Conservation (phyloP, 208 protist genomes). For the Naegleria fowleri region DNA sequence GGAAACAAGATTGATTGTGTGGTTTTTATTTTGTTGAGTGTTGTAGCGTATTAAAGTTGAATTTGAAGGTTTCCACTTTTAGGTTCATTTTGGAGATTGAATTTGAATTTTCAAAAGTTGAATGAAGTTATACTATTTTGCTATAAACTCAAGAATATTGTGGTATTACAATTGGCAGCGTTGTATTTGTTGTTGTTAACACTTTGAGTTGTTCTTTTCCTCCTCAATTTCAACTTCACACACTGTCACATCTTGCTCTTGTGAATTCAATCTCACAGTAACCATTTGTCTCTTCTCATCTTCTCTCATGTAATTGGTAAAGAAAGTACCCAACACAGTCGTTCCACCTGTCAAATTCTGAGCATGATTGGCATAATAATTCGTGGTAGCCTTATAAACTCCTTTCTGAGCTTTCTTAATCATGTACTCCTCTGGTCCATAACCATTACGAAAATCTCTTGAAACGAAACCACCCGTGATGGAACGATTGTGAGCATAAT, state of each 20-base stretch:
- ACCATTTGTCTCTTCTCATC: constrained; percentile 12
- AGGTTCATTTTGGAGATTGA: too few relatives aligned
- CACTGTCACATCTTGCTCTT: not conserved
- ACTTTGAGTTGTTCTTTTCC: too few relatives aligned
- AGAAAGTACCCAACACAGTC: constrained; percentile 17
- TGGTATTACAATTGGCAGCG: too few relatives aligned
- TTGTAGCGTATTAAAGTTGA: too few relatives aligned
- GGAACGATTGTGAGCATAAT: constrained; percentile 20
- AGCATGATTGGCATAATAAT: not conserved
- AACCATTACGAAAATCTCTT: constrained; percentile 31
- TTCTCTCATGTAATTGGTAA: constrained; percentile 26
- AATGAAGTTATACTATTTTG: too few relatives aligned
- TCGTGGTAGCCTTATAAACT: not conserved
- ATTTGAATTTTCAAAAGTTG: too few relatives aligned
- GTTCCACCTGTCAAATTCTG: constrained; percentile 16
- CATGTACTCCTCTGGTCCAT: constrained; percentile 36
- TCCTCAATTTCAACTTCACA: not conserved
- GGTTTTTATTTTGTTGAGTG: too few relatives aligned
- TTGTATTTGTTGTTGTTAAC: too few relatives aligned
- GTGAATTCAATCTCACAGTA: not conserved
- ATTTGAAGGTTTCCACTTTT: too few relatives aligned
- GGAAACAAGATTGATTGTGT: too few relatives aligned
- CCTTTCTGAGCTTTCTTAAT: not conserved
- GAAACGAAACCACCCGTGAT: not conserved
- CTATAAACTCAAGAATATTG: too few relatives aligned